Conservation (phyloP, 176 grass and related monocot species). For the Eragrostis curvula region DNA sequence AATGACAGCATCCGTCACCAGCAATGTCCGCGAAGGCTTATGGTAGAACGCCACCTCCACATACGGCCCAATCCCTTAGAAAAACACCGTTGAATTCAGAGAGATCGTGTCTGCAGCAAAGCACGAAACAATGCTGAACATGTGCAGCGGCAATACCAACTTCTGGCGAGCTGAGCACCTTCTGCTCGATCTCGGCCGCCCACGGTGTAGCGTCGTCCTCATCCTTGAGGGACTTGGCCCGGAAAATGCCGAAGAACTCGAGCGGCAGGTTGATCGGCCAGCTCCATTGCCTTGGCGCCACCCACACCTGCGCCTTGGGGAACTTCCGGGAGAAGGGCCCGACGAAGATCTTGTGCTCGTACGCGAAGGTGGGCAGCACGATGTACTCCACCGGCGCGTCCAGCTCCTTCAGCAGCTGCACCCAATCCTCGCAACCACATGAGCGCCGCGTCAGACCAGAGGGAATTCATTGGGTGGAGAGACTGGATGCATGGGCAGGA, state of each 20-base stretch:
- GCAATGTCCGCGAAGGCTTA: slow-evolving; percentile 70
- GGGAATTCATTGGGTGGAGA: not conserved
- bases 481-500: not conserved
- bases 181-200: slow-evolving; percentile 92
- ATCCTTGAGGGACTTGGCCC: slow-evolving; percentile 68
- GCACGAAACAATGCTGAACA: not conserved
- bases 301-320: slow-evolving; percentile 84
- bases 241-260: slow-evolving; percentile 95
- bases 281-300: slow-evolving; percentile 95
- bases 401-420: slow-evolving; percentile 88
- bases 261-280: slow-evolving; percentile 97
- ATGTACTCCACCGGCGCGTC: slow-evolving; percentile 94
- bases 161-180: slow-evolving; percentile 94
- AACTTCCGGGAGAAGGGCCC: slow-evolving; percentile 97
- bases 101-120: not conserved
- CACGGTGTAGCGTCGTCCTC: slow-evolving; percentile 82
- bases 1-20: slow-evolving; percentile 93
- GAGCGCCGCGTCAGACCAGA: not conserved
- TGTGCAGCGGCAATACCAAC: slow-evolving; percentile 59
- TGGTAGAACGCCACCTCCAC: slow-evolving; percentile 96
- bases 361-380: slow-evolving; percentile 95
- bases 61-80: slow-evolving; percentile 94
- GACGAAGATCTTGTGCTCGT: slow-evolving; percentile 98
- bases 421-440: not conserved
- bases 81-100: not conserved